Evolutionary conservation across 495 filamentous ascomycete genomes (phyloP).

Genomic region (Penicillium ochrochloron): DNA sequence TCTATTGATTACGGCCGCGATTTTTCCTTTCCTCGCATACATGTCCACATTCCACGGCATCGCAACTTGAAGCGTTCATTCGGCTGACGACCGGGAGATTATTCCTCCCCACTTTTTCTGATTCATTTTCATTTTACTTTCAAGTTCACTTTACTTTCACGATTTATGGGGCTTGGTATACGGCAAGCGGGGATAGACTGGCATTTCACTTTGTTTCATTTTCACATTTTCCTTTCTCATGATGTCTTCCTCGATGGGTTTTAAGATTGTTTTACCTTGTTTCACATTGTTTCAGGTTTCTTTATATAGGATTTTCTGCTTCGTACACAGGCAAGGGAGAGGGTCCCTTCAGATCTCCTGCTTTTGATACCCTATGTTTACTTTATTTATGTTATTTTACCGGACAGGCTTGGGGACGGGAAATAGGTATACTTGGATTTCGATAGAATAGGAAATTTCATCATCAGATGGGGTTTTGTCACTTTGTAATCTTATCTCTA

Average conservation of each 20-base stretch:
- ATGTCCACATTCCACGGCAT: constrained; percentile 26
- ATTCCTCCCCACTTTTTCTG: constrained; percentile 3
- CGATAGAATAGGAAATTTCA: constrained; percentile 19
- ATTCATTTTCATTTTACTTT: constrained; percentile 4
- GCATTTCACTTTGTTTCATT: constrained; percentile 25
- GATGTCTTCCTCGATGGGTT: constrained; percentile 18
- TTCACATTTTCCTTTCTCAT: constrained; percentile 17
- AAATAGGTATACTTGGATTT: constrained; percentile 15
- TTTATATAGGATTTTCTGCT: constrained; percentile 13
- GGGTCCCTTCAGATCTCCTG: constrained; percentile 25
- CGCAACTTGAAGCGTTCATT: constrained; percentile 32
- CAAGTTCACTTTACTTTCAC: constrained; percentile 23
- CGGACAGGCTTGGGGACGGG: constrained; percentile 17
- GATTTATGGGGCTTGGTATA: constrained; percentile 35
- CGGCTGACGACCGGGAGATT: constrained; percentile 28
- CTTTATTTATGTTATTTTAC: constrained; percentile 26
- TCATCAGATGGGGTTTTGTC: constrained; percentile 8
- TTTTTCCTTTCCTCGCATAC: constrained; percentile 14
- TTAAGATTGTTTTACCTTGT: constrained; percentile 32
- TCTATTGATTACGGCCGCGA: constrained; percentile 26
- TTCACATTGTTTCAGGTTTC: constrained; percentile 14
- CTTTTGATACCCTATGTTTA: constrained; percentile 38
- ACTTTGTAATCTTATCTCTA: not conserved
- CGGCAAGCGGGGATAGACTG: constrained; percentile 34
- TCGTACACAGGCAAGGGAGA: not conserved